Evolutionary conservation across 768 basidiomycete genomes (phyloP).

Genomic region (Xerocomellus chrysenteron): DNA sequence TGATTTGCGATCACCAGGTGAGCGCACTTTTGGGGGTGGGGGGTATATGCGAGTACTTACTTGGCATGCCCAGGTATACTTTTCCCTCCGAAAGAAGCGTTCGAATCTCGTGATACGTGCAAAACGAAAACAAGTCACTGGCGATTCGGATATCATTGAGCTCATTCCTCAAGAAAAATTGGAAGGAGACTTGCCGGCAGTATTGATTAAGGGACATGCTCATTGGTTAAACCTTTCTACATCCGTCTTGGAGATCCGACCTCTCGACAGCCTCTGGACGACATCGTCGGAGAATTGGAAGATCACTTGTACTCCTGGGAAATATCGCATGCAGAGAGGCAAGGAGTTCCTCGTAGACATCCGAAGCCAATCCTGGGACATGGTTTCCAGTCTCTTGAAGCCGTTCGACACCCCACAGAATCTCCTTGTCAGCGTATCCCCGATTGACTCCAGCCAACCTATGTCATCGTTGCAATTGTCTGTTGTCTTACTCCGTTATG

Average conservation of each 20-base stretch:
- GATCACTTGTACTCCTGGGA: slow-evolving; percentile 11
- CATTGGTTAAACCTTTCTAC: slow-evolving; percentile 35
- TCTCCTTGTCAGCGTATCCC: slow-evolving; percentile 21
- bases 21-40: not conserved
- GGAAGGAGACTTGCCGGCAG: slow-evolving; percentile 24
- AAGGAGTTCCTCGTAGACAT: slow-evolving; percentile 24
- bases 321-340: slow-evolving; percentile 8
- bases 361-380: slow-evolving; percentile 25
- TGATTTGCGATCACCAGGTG: slow-evolving; percentile 20
- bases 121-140: not conserved
- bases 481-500: slow-evolving; percentile 40
- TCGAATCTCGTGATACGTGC: slow-evolving; percentile 21
- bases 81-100: slow-evolving; percentile 9
- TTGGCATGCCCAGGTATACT: slow-evolving; percentile 17
- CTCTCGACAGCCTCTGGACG: slow-evolving; percentile 26
- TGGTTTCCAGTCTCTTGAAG: slow-evolving; percentile 25
- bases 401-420: slow-evolving; percentile 24
- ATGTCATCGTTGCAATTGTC: slow-evolving; percentile 15
- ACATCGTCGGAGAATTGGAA: slow-evolving; percentile 28
- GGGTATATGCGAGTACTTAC: not conserved
- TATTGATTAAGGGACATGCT: slow-evolving; percentile 20
- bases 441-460: not conserved
- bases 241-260: slow-evolving; percentile 26
- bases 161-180: slow-evolving; percentile 27
- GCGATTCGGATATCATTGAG: slow-evolving; percentile 7